Base-by-base conservation (phyloP, 2,329 filamentous ascomycete genomes). In the Cucurbitaria berberidis region DNA sequence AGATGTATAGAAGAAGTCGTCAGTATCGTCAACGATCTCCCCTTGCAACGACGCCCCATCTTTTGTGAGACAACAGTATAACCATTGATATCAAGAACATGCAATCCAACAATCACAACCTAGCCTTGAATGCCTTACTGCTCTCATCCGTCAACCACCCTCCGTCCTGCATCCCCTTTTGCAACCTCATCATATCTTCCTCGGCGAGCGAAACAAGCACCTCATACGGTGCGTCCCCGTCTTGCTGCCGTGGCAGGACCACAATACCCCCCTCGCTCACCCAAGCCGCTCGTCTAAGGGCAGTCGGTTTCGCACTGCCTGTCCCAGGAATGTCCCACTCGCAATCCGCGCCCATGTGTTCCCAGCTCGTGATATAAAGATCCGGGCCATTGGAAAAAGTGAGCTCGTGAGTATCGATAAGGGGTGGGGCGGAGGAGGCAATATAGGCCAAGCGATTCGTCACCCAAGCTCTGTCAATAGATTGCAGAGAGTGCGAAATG, bases 281-380 rank as follows among this genome's bases (percentile, higher is more conserved):
- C 43, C 54, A 62, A 11, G 54, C 53, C n/a, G 60, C 60, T 16
- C 60, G 57, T 5, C 67, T 46, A 5, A 72, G 61, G 7, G 60
- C 65, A 27, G 52, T 50, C 0, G 66, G 62, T 30, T 51, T 54
- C 2, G 27, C 21, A 13, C 15, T 40, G 5, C 46, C 26, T 9
- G 63, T 62, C 0, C 68, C 67, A 2, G 67, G 66, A 7, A 70
- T 66, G 21, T 45, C 34, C 68, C 68, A 72, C 8, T 51, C 39
- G 18, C 45, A 39, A 10, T 68, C 62, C 1, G 56, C 62, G 2
- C 63, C 63, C 22, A 69, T 64, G 26, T 69, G 41, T 48, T 61
- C 54, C 68, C 67, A 72, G 21, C 60, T 67, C 1, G 67, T 68
- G n/a, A 70, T 60, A 29, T 64, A 69, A 3, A 70, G 27, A 30